Conservation (phyloP, 2,329 filamentous ascomycete genomes). For the Fonsecaea pugnacius region DNA sequence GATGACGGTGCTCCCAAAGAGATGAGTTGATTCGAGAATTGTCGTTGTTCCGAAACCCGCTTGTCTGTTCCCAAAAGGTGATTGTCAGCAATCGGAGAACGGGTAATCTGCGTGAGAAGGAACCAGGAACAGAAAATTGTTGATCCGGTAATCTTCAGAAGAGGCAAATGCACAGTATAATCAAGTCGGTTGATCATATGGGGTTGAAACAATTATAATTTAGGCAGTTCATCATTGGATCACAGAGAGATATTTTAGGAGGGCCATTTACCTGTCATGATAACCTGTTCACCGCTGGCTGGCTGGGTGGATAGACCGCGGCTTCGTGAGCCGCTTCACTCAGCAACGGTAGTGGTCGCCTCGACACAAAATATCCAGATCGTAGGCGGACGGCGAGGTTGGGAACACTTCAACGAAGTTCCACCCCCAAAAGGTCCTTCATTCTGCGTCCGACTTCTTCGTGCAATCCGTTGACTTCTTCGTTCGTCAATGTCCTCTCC, state of each 20-base stretch:
- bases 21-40: neutral
- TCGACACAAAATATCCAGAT: neutral
- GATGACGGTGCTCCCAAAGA: no score
- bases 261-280: neutral
- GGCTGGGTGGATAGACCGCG: neutral
- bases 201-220: conserved; percentile 27
- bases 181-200: conserved; percentile 26
- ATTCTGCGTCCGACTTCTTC: conserved; percentile 67
- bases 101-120: neutral
- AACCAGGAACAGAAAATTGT: neutral
- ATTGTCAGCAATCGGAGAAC: neutral
- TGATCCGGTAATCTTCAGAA: conserved; percentile 1
- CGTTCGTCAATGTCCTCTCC: conserved; percentile 85
- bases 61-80: neutral
- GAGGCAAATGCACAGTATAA: conserved; percentile 23
- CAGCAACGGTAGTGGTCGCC: neutral
- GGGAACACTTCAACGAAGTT: conserved; percentile 64
- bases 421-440: conserved; percentile 71
- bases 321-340: neutral
- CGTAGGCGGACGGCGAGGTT: neutral
- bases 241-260: neutral
- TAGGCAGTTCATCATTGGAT: conserved; percentile 27
- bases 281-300: neutral
- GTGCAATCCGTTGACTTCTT: conserved; percentile 78
- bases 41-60: neutral